A percentile compares a stretch with the other conserved stretches of the same genome.
Conservation (phyloP, 495 filamentous ascomycete genomes). For the Penicillium goetzii region DNA sequence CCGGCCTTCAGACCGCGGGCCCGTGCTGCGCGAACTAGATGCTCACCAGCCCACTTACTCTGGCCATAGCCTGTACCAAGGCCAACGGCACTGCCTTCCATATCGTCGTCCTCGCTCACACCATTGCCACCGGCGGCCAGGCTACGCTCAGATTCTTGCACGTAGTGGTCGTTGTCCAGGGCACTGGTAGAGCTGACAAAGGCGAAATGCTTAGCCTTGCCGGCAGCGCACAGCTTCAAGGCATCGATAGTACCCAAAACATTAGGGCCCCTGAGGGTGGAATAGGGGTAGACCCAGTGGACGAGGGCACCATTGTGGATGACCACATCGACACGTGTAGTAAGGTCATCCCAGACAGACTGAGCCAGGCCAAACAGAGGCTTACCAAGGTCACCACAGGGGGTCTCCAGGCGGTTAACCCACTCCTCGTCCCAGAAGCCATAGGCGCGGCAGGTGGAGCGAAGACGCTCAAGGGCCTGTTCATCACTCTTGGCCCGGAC, state of each 20-base stretch:
- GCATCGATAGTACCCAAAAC: constrained; percentile 80
- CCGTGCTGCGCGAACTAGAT: constrained; percentile 80
- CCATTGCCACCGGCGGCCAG: constrained; percentile 53
- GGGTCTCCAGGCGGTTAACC: constrained; percentile 61
- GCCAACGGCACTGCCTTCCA: constrained; percentile 65
- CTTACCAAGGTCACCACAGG: constrained; percentile 74
- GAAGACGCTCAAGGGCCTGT: constrained; percentile 55
- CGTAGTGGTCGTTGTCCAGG: constrained; percentile 80
- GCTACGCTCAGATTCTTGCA: constrained; percentile 68
- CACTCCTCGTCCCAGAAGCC: constrained; percentile 80
- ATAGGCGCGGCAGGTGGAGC: constrained; percentile 58
- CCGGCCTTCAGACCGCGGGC: constrained; percentile 72
- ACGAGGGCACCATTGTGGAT: constrained; percentile 92
- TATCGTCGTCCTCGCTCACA: constrained; percentile 66
- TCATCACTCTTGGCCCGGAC: constrained; percentile 67
- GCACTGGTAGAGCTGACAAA: constrained; percentile 89
- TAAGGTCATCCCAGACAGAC: constrained; percentile 63
- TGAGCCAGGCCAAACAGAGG: constrained; percentile 71
- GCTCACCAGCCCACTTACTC: constrained; percentile 83
- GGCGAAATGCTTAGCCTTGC: constrained; percentile 76
- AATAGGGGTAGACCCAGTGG: constrained; percentile 85
- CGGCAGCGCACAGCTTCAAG: constrained; percentile 72
- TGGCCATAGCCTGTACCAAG: constrained; percentile 90
- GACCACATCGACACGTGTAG: constrained; percentile 70
- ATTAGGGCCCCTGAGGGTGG: constrained; percentile 74